These are phyloP conservation scores for Penicillium macrosclerotiorum DNA, from an alignment of 495 filamentous ascomycete species.

Conservation along the genomic window DNA sequence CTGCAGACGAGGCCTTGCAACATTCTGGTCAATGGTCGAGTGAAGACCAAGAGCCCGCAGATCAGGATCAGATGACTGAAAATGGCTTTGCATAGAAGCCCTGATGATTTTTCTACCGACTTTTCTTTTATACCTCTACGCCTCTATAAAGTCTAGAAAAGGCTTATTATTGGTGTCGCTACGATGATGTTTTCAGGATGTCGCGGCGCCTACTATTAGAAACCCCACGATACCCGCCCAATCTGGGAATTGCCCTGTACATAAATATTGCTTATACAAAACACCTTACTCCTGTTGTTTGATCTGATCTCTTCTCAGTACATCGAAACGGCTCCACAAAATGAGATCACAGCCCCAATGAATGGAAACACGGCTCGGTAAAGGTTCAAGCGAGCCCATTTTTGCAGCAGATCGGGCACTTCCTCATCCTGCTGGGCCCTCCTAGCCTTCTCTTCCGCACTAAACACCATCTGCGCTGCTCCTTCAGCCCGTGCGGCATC, in stretches of 20 bases:
- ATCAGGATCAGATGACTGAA: slow-evolving; percentile 5
- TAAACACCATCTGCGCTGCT: slow-evolving; percentile 12
- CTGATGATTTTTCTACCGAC: neutral
- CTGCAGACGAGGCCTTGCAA: slow-evolving; percentile 33
- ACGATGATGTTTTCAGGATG: neutral
- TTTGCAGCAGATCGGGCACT: slow-evolving; percentile 15
- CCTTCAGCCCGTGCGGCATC: slow-evolving; percentile 18
- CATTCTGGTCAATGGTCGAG: slow-evolving; percentile 40
- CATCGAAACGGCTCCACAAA: slow-evolving; percentile 19
- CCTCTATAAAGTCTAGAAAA: no score
- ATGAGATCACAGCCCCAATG: slow-evolving; percentile 20
- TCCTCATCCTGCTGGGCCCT: slow-evolving; percentile 22
- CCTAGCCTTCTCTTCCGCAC: slow-evolving; percentile 18
- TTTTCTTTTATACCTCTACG: neutral
- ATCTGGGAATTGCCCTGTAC: slow-evolving; percentile 10
- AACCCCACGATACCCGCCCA: slow-evolving; percentile 14
- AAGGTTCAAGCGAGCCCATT: slow-evolving; percentile 23
- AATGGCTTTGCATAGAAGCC: slow-evolving; percentile 5
- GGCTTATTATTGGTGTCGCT: no score
- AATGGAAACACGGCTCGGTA: slow-evolving; percentile 18
- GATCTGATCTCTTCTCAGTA: neutral
- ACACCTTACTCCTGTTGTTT: neutral
- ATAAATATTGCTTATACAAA: slow-evolving; percentile 11
- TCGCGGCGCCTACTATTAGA: slow-evolving; percentile 1
- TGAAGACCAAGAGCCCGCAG: slow-evolving; percentile 26